These are phyloP conservation scores for Punica granatum DNA, from an alignment of 345 rosid genomes.

Conservation along the genomic window DNA sequence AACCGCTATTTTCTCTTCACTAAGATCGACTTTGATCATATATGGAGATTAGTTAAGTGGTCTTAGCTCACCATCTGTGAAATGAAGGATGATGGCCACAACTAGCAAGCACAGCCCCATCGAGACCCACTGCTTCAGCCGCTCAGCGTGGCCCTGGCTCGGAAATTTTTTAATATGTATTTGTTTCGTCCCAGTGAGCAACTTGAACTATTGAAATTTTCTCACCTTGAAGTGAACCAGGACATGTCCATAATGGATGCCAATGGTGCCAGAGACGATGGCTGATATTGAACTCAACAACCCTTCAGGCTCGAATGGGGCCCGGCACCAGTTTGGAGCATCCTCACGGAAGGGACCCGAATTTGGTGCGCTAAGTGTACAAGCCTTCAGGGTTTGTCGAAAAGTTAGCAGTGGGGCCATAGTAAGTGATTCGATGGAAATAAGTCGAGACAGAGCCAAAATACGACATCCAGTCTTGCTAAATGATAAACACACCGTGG, in stretches of 20 bases:
- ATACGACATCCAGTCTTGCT: too few species aligned
- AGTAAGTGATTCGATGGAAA: too few species aligned
- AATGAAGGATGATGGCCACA: constrained; percentile 43
- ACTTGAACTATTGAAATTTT: neutral
- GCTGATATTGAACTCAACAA: constrained; percentile 55
- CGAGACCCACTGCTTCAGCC: constrained; percentile 65
- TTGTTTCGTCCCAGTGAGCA: neutral
- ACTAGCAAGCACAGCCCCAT: constrained; percentile 31
- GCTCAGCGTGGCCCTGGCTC: constrained; percentile 34
- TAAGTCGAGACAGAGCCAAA: too few species aligned
- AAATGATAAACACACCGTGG: too few species aligned
- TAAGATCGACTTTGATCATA: neutral
- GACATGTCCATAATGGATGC: constrained; percentile 60
- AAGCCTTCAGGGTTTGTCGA: constrained; percentile 31
- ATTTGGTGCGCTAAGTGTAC: constrained; percentile 44
- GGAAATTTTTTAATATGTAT: neutral
- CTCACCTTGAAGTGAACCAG: constrained; percentile 62
- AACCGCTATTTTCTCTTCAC: neutral
- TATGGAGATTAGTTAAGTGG: neutral
- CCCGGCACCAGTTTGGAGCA: constrained; percentile 56
- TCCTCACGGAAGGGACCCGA: constrained; percentile 32
- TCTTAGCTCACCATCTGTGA: constrained; percentile 37
- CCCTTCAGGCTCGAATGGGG: constrained; percentile 73
- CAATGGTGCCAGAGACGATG: constrained; percentile 54
- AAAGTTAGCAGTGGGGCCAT: neutral